Base-by-base conservation (phyloP, 225 moss, liverwort and hornwort species). In the Pleurozium schreberi region DNA sequence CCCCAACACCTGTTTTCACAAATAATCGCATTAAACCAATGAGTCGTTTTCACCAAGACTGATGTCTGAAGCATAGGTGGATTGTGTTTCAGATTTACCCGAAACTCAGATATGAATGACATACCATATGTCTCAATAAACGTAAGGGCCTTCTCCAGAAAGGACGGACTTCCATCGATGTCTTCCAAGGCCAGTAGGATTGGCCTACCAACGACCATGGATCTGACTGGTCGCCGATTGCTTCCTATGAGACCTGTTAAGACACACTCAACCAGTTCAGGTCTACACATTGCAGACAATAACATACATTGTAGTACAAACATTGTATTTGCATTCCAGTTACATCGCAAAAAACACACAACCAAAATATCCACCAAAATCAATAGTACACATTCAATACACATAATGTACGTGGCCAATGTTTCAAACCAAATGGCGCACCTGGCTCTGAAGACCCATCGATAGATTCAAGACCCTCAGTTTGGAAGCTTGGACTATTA, bases 111-210 rank as follows among this genome's bases (percentile, higher is more conserved):
- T 76, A 49, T 70, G 53, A 42, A 80, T 86, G 74, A 50, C 88
- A 67, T 94, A 98, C 97, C 97, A 88, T 96, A 92, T 55, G 92
- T 93, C 88, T 98, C 98, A 84, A 98, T 94, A 86, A 98, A 98
- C 75, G 95, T 95, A 45, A 98, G 94, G 18, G 98, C 98, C 89
- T 97, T 98, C 83, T 98, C 98, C 85, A 98, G 89, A 87, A 98
- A 98, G 63, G 98, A 95, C 45, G 98, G 97, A 91, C 97, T 97
- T 85, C 98, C 97, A 87, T 98, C 97, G 89, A 96, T 90, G 67
- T 98, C 97, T 90, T 96, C 96, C 94, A 98, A 90, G 33, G 98
- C 98, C 85, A 98, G 88, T 62, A 98, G 88, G n/a, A 98, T 95
- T 66, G 98, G 98, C 83, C 98, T 95, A 69, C 98, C 98, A 43